Conservation (phyloP, 106 monocot species). For the Apostasia shenzhenica region DNA sequence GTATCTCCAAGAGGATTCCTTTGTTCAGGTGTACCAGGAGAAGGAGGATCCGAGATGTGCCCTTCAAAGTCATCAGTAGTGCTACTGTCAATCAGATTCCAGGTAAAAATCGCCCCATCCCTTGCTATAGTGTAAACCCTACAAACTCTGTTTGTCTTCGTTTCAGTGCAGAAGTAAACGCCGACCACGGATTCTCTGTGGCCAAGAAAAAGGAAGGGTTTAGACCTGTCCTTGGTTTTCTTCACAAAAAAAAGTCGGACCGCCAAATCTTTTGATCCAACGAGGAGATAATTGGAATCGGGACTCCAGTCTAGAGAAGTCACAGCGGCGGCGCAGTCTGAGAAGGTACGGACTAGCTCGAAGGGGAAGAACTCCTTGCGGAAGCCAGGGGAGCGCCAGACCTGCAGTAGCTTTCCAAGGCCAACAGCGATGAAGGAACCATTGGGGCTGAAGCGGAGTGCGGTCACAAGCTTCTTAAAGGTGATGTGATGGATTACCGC, state of each 20-base stretch:
- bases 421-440: constrained; percentile 70
- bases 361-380: constrained; percentile 85
- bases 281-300: constrained; percentile 62
- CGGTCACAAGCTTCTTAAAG: constrained; percentile 56
- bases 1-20: background rate
- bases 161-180: constrained; percentile 59
- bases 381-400: constrained; percentile 82
- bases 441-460: constrained; percentile 68
- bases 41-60: constrained; percentile 12
- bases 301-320: constrained; percentile 76
- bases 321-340: constrained; percentile 38
- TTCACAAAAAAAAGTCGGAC: constrained; percentile 47
- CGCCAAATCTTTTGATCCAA: constrained; percentile 77
- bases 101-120: constrained; percentile 84
- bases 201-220: constrained; percentile 75
- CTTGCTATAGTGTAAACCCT: constrained; percentile 56
- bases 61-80: constrained; percentile 9
- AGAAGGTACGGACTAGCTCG: constrained; percentile 52
- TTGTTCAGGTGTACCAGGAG: constrained; percentile 9
- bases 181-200: constrained; percentile 74
- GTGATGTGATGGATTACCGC: constrained; percentile 69
- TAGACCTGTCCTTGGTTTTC: constrained; percentile 16
- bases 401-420: constrained; percentile 67
- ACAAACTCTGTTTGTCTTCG: constrained; percentile 37
- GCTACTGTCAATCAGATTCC: constrained; percentile 42